A percentile compares a stretch with the other conserved stretches of the same genome.
phyloP scores from a whole-genome alignment of 805 yeast genomes.

The Spathaspora sp. region DNA sequence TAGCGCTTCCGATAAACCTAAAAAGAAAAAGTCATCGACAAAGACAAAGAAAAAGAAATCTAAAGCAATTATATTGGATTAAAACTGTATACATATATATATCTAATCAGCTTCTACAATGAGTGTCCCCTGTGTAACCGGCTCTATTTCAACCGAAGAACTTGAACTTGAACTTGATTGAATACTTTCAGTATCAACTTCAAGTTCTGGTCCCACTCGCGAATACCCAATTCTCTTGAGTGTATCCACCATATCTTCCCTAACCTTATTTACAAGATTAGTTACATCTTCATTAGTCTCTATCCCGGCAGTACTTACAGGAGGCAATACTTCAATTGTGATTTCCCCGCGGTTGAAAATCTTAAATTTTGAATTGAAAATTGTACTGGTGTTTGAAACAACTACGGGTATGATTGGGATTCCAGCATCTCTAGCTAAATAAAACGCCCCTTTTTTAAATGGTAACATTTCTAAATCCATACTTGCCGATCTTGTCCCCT shows the following conservation, averaged over 20 bases:
- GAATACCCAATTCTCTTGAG: constrained; percentile 44
- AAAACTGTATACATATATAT: constrained; percentile 2
- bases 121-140: constrained; percentile 20
- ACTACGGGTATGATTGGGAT: constrained; percentile 89
- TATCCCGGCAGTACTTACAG: constrained; percentile 67
- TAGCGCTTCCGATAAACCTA: constrained; percentile 30
- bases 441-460: constrained; percentile 97
- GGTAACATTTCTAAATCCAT: constrained; percentile 69
- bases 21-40: constrained; percentile 25
- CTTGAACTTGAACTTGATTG: not conserved
- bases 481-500: constrained; percentile 90
- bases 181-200: constrained; percentile 7
- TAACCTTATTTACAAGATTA: constrained; percentile 51
- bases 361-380: constrained; percentile 57
- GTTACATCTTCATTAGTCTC: constrained; percentile 66
- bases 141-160: constrained; percentile 8
- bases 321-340: constrained; percentile 74
- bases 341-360: constrained; percentile 79
- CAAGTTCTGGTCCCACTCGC: constrained; percentile 6
- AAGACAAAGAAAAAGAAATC: constrained; percentile 38
- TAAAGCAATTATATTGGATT: constrained; percentile 35
- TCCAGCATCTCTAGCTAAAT: constrained; percentile 88
- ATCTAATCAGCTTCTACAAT: constrained; percentile 13
- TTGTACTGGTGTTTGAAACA: constrained; percentile 76
- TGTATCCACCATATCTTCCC: constrained; percentile 52